phyloP scores from a whole-genome alignment of 2,329 filamentous ascomycete species.

The Penicillium sp. region DNA sequence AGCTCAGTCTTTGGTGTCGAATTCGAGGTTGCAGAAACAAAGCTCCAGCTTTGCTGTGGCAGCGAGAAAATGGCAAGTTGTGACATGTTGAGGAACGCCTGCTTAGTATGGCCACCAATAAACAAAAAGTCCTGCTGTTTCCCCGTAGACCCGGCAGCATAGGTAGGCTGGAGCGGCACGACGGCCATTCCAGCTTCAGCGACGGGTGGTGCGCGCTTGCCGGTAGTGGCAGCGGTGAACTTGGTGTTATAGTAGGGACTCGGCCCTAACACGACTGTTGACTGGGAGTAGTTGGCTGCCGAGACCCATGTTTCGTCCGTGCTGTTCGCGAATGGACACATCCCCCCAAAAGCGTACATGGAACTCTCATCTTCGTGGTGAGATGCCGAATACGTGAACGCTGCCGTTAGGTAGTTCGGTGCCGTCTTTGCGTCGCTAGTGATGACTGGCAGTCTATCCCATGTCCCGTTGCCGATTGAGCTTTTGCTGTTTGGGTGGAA shows the following conservation, averaged over 20 bases:
- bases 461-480: constrained; percentile 53
- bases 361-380: constrained; percentile 53
- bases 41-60: constrained; percentile 84
- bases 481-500: constrained; percentile 54
- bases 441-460: constrained; percentile 49
- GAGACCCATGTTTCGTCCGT: constrained; percentile 61
- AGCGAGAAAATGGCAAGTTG: constrained; percentile 83
- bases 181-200: constrained; percentile 85
- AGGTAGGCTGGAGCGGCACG: constrained; percentile 69
- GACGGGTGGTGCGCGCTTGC: constrained; percentile 64
- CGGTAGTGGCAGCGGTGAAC: constrained; percentile 40
- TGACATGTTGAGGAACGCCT: constrained; percentile 92
- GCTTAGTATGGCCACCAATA: constrained; percentile 78
- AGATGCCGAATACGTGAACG: constrained; percentile 64
- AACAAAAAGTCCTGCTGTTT: constrained; percentile 76
- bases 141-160: constrained; percentile 63
- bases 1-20: constrained; percentile 55
- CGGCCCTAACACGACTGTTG: constrained; percentile 64
- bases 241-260: constrained; percentile 42
- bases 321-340: constrained; percentile 66
- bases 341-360: constrained; percentile 78
- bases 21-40: constrained; percentile 63
- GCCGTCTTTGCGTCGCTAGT: constrained; percentile 38
- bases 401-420: constrained; percentile 59
- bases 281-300: constrained; percentile 73